Evolutionary conservation across 805 yeast genomes (phyloP).

Genomic region (Babjeviella inositovora): DNA sequence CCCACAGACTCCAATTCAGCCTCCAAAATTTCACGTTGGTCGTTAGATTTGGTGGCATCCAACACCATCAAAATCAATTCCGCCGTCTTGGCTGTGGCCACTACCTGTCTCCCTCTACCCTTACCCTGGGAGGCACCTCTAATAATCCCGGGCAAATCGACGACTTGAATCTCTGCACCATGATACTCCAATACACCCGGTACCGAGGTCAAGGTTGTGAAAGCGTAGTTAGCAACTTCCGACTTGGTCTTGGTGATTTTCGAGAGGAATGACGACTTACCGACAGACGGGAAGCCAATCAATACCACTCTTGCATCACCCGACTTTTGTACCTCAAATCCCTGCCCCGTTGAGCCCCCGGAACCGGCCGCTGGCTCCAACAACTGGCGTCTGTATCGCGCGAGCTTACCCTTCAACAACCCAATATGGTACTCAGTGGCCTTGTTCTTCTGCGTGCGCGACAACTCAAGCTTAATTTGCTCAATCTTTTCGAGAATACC

Average conservation of each 20-base stretch:
- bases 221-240: constrained; percentile 89
- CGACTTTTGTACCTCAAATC: constrained; percentile 87
- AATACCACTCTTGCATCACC: constrained; percentile 94
- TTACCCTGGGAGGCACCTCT: constrained; percentile 95
- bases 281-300: constrained; percentile 96
- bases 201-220: constrained; percentile 91
- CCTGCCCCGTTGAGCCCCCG: constrained; percentile 54
- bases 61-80: constrained; percentile 85
- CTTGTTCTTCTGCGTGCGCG: constrained; percentile 91
- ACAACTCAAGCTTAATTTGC: constrained; percentile 83
- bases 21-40: constrained; percentile 78
- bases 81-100: constrained; percentile 90
- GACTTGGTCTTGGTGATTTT: constrained; percentile 89
- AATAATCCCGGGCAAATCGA: constrained; percentile 95
- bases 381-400: constrained; percentile 80
- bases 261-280: constrained; percentile 80
- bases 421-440: constrained; percentile 98
- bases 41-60: constrained; percentile 89
- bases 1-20: constrained; percentile 89
- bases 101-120: constrained; percentile 95
- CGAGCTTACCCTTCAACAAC: constrained; percentile 83
- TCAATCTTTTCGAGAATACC: constrained; percentile 51
- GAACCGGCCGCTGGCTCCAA: constrained; percentile 73
- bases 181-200: constrained; percentile 92
- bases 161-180: constrained; percentile 94